phyloP scores from a whole-genome alignment of 495 filamentous ascomycete species.

The Aspergillus bridgeri region DNA sequence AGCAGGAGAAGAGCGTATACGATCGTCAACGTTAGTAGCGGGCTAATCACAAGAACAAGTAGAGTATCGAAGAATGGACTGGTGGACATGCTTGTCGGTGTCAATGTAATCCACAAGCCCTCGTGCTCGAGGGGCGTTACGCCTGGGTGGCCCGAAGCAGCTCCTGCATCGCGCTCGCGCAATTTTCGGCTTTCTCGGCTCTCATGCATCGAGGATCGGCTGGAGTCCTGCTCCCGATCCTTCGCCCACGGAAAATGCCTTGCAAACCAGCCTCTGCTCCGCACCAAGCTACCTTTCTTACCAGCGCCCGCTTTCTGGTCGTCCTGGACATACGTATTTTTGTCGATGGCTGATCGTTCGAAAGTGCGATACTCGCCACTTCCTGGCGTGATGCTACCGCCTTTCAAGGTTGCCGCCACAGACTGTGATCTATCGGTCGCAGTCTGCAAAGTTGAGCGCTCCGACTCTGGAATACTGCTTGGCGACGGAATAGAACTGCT shows the following conservation, averaged over 20 bases:
- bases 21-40: slow-evolving; percentile 84
- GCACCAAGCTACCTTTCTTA: slow-evolving; percentile 5
- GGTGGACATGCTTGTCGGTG: slow-evolving; percentile 84
- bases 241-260: slow-evolving; percentile 35
- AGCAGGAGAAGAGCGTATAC: slow-evolving; percentile 88
- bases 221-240: slow-evolving; percentile 9
- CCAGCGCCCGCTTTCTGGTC: slow-evolving; percentile 5
- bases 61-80: slow-evolving; percentile 96
- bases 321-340: slow-evolving; percentile 14
- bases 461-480: slow-evolving; percentile 24
- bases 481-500: slow-evolving; percentile 26
- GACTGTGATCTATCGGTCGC: slow-evolving; percentile 29
- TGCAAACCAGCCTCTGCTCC: slow-evolving; percentile 35
- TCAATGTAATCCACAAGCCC: slow-evolving; percentile 93
- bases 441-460: slow-evolving; percentile 20
- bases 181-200: slow-evolving; percentile 14
- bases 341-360: slow-evolving; percentile 28
- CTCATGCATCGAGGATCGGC: slow-evolving; percentile 13
- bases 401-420: slow-evolving; percentile 47
- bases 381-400: slow-evolving; percentile 70
- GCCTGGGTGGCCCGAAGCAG: slow-evolving; percentile 11
- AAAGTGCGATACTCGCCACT: slow-evolving; percentile 66
- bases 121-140: slow-evolving; percentile 55
- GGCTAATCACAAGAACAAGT: slow-evolving; percentile 86
- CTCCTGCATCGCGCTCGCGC: slow-evolving; percentile 6